Evolutionary conservation across 768 basidiomycete genomes (phyloP).

Genomic region (Leucosporidium creatinivorum): DNA sequence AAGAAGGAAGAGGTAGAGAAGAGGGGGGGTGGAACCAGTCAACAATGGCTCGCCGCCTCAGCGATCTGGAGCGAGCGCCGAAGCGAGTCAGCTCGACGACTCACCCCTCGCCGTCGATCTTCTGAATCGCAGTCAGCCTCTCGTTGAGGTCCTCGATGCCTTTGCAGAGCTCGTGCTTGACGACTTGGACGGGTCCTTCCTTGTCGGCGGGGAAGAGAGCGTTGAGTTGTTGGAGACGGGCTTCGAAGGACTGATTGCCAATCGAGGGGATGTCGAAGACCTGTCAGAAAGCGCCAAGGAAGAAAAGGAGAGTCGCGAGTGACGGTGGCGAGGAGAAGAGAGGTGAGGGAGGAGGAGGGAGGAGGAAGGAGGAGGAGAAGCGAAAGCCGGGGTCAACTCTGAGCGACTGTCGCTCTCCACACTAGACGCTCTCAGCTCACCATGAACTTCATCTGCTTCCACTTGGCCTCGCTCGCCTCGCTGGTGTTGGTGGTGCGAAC

Average conservation of each 20-base stretch:
- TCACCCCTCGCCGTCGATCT: constrained; percentile 29
- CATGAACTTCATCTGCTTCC: constrained; percentile 31
- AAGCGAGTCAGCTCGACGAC: not conserved
- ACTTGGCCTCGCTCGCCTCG: not conserved
- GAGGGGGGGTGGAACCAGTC: not conserved
- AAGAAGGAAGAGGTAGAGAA: not conserved
- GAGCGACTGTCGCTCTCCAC: too few relatives aligned
- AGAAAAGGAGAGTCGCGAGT: too few relatives aligned
- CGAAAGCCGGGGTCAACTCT: not conserved
- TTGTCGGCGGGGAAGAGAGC: constrained; percentile 8
- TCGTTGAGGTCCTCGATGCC: constrained; percentile 20
- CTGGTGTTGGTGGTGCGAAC: constrained; percentile 8
- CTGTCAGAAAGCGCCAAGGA: not conserved
- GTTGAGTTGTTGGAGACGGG: constrained; percentile 14
- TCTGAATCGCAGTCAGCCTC: constrained; percentile 13
- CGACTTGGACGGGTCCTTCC: not conserved
- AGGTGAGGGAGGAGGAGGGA: not conserved
- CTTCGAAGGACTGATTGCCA: constrained; percentile 19
- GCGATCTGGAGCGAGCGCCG: not conserved
- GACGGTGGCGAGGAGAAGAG: too few relatives aligned
- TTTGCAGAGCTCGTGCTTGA: constrained; percentile 27
- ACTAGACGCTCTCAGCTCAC: constrained; percentile 5
- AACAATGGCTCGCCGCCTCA: not conserved
- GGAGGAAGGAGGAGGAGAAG: not conserved
- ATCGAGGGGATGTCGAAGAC: constrained; percentile 34